Evolutionary conservation across 78 protist species (phyloP).

Genomic region (Dictyostelium intermedium): DNA sequence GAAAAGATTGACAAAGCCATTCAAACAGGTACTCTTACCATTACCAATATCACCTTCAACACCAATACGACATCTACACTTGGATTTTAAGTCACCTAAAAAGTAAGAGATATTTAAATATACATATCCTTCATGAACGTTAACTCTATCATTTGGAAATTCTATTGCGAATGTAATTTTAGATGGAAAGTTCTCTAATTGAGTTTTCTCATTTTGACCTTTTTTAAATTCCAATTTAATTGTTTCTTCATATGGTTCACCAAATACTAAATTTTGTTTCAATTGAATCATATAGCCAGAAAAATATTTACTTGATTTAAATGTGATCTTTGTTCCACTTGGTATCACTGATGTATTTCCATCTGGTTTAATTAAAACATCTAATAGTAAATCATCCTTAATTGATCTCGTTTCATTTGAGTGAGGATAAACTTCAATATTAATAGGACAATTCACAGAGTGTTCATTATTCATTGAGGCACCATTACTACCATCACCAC

Average conservation of each 20-base stretch:
- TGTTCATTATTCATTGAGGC: not conserved
- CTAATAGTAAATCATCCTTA: not conserved
- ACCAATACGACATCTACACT: not conserved
- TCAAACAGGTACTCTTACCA: not conserved
- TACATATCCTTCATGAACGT: not conserved
- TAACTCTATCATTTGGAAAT: not conserved
- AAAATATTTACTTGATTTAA: not conserved
- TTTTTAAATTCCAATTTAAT: not conserved
- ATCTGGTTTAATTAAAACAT: not conserved
- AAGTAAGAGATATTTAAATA: not conserved
- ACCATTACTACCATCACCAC: not conserved
- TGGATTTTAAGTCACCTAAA: not conserved
- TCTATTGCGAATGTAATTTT: not conserved
- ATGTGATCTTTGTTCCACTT: not conserved
- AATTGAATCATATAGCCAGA: not conserved
- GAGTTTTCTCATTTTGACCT: not conserved
- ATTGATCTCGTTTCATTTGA: not conserved
- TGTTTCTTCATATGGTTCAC: not conserved
- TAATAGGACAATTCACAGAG: not conserved
- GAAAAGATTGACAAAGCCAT: not conserved
- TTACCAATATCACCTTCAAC: not conserved
- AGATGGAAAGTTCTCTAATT: not conserved
- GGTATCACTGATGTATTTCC: not conserved
- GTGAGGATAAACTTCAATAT: not conserved
- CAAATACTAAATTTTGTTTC: not conserved